Percentiles rank a stretch among this genome's conserved stretches.
Conservation (phyloP, 177 flowering plant genomes). For the Vitis hybrid region DNA sequence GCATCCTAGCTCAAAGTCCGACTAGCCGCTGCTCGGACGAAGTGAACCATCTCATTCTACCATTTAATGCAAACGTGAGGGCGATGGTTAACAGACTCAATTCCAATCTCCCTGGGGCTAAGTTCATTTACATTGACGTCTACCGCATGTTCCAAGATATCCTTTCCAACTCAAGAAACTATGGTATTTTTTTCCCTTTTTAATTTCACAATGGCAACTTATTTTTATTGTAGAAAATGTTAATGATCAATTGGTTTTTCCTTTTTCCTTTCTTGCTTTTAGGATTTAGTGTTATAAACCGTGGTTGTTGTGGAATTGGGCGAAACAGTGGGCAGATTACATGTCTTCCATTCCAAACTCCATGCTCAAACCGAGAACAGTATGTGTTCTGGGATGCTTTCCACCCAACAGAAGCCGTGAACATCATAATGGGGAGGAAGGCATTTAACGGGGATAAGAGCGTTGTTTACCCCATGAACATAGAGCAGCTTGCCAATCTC, state of each 20-base stretch:
- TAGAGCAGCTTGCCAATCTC: slow-evolving; percentile 66
- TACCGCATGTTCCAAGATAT: slow-evolving; percentile 64
- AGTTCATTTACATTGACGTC: slow-evolving; percentile 60
- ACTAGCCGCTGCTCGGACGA: slow-evolving; percentile 55
- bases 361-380: slow-evolving; percentile 55
- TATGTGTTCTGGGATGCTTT: slow-evolving; percentile 90
- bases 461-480: slow-evolving; percentile 62
- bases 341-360: slow-evolving; percentile 82
- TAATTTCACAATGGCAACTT: neutral
- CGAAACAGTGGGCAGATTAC: slow-evolving; percentile 85
- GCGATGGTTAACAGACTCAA: slow-evolving; percentile 65
- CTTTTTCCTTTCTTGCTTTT: neutral
- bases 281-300: slow-evolving; percentile 67
- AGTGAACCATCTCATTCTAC: slow-evolving; percentile 66
- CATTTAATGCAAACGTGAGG: slow-evolving; percentile 69
- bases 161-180: slow-evolving; percentile 41
- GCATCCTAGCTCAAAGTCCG: slow-evolving; percentile 64
- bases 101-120: slow-evolving; percentile 63
- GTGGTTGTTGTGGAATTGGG: slow-evolving; percentile 90
- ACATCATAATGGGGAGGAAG: slow-evolving; percentile 50
- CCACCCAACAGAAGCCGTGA: slow-evolving; percentile 73
- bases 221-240: neutral
- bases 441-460: slow-evolving; percentile 51
- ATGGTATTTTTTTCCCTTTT: slow-evolving; percentile 45
- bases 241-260: neutral